Base-by-base conservation (phyloP, 2,329 filamentous ascomycete genomes). In the Venturia oleaginea region DNA sequence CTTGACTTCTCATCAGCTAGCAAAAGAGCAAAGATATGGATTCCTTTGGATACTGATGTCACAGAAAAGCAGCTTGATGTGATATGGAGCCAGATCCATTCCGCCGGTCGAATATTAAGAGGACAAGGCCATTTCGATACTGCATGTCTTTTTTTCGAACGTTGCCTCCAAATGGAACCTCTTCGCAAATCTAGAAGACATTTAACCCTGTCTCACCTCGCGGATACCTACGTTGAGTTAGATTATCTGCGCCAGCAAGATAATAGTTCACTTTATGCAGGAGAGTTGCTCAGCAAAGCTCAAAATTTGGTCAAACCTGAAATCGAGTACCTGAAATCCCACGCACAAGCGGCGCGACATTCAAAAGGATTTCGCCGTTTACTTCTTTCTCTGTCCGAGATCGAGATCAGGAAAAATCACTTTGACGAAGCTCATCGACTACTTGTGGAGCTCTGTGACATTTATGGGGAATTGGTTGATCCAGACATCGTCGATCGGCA, bases 301-400 rank as follows among this genome's bases (percentile, higher is more conserved):
- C 2, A 62, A 65, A 34, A 61, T 55, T 27, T 65, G 34, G 8
- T 65, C n/a, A 5, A 40, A 62, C 63, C 15, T 8, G 63, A 65
- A 27, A 65, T 65, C 60, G 37, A 62, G 13, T 11, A 37, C 54
- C 24, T 62, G 40, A 65, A 38, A 65, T 34, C 19, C 24, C 55
- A 13, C 37, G 30, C 8, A 24, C 22, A n/a, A n/a, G n/a, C n/a
- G n/a, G n/a, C n/a, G n/a, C n/a, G n/a, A n/a, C 59, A 42, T 54
- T 61, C 37, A 19, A 65, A 62, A 62, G 63, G 59, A 24, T 40
- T 48, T 62, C 42, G 42, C 30, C 27, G 63, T 22, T 51, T 61
- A 54, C 63, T 65, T 37, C 63, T 65, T 51, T 61, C 63, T 43
- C 22, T 65, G 10, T 22, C 42, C 38, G 42, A 65, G 63, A 62